Evolutionary conservation across 2,329 filamentous ascomycete genomes (phyloP), one percentile per base, ranked within the genome.

Genomic region (Diaporthe sp.): DNA sequence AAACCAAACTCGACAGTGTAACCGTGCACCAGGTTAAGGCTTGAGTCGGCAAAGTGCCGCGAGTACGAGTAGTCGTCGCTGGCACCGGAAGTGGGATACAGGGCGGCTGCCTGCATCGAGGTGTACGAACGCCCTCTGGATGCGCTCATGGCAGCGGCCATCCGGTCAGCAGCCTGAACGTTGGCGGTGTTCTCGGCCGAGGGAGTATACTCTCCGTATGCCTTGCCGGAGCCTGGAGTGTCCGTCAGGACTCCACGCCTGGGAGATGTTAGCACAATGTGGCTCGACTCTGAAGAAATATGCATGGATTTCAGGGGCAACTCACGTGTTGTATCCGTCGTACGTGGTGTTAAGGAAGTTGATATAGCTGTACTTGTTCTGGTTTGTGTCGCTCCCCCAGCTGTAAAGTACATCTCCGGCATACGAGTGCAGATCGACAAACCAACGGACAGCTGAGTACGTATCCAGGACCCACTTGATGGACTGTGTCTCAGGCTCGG

Each of bases 371-470:
- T 85, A 84, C 0, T 81, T 84, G 70, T 82, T 82, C 81, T 91
- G 89, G 74, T 87, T 83, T 62, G 88, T 84, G 77, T 91, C 89
- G 77, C 89, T 87, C 31, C 90, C 89, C 89, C 89, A 92, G 73
- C 84, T 86, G 81, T 91, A 91, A 19, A 92, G 81, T 25, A 92
- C 83, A 44, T 87, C 83, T 3, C 88, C 88, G 0, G 85, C 84
- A 39, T 85, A 88, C 1, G 89, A 90, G 84, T 92, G 90, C 59
- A 92, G 84, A 77, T 92, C 90, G 75, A 91, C 82, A 80, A 90
- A 90, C 89, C 89, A 92, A 39, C 87, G 84, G 61, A 92, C 82
- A 59, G 86, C 86, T 65, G 83, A 81, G 81, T 87, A 88, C 39
- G 85, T 83, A 77, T 88, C 85, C 79, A 91, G 83, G 10, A 89